Evolutionary conservation across 768 basidiomycete species (phyloP), one percentile per base, ranked within the genome.

Genomic region (Boletus pseudopeckii): DNA sequence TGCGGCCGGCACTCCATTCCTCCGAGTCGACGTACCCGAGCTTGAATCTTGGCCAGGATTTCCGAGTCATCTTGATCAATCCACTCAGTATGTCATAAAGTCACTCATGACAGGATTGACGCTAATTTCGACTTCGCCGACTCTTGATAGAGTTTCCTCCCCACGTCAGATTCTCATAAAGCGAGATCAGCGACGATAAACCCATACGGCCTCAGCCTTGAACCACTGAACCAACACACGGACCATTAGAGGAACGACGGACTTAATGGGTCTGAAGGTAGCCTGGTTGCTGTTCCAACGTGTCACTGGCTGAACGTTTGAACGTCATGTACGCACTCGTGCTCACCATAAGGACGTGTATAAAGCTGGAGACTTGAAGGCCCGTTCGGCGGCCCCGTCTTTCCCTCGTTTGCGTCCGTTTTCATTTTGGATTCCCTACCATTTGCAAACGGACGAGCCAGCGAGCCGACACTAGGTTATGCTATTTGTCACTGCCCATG

Each of bases 191-290:
- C 11, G 5, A 43, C 10, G 4, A 41, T 7, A 38, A 10, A 52
- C 18, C 77, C 89, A 57, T 65, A 98, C 95, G 8, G 92, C 90
- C 62, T 96, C 94, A 30, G 92, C 79, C 79, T 98, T 98, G 85
- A 96, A 96, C 53, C 94, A 83, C 76, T 98, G 96, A 56, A 98
- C 94, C 60, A 98, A 80, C 58, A 98, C 91, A 61, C 96, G 90
- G 85, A 98, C 96, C 52, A 98, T 77, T 47, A 98, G 83, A 56
- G 96, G 96, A 59, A 90, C 75, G 61, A 98, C 71, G 54, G 94
- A 78, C 77, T 82, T 90, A 82, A 98, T 98, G 60, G 85, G 86
- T 75, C 92, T 97, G 86, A 98, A 93, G 24, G 94, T 96, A 22
- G 22, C 88, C 87, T 90, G 49, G n/a, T 30, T 7, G 13, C 32